These are phyloP conservation scores for Zea mays DNA, from an alignment of 176 grass and related monocot genomes.

Conservation along the genomic window Zm-B73-REFERENCE-NAM-5.0 NC_050105.1:38691501-38692000, in stretches of 20 bases:
- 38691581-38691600: background rate
- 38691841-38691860: background rate
- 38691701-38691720: background rate
- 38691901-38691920: slow-evolving; percentile 68
- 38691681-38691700: background rate
- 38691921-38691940: slow-evolving; percentile 67
- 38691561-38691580: background rate
- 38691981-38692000: slow-evolving; percentile 94
- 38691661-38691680: background rate
- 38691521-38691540: background rate
- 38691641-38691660: background rate
- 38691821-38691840: slow-evolving; percentile 43
- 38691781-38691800: slow-evolving; percentile 81
- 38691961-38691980: slow-evolving; percentile 95
- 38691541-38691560: background rate
- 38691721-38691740: slow-evolving; percentile 5
- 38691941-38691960: slow-evolving; percentile 64
- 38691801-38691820: slow-evolving; percentile 66
- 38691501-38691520: background rate
- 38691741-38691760: slow-evolving; percentile 80
- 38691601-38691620: background rate
- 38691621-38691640: background rate
- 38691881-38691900: slow-evolving; percentile 63
- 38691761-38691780: slow-evolving; percentile 81
- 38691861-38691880: slow-evolving; percentile 24